Evolutionary conservation across 2,329 filamentous ascomycete species (phyloP), one percentile per base, ranked within the genome.

Genomic region (Colletotrichum sp.): DNA sequence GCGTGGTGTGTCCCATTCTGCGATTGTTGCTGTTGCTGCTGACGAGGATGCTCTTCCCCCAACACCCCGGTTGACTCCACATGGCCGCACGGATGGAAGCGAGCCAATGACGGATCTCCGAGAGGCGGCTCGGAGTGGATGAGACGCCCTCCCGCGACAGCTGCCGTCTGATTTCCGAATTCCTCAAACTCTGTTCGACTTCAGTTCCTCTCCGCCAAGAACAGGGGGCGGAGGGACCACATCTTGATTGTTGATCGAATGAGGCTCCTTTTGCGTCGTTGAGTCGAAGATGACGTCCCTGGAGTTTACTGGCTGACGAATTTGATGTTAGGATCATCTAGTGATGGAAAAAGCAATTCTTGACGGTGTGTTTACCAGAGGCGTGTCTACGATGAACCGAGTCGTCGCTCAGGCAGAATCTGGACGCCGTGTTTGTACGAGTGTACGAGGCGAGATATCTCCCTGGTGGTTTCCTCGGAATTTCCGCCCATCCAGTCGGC

Each of bases 121-220:
- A 48, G 24, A 55, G n/a, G 30, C 74, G 61, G 72, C 67, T 63
- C 71, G 72, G 39, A 36, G 65, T 66, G 67, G 66, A 43, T 76
- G 74, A 77, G 70, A 77, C 70, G 52, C 26, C 68, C n/a, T 74
- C 66, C 69, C 70, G 76, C 70, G 76, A 77, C 76, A 59, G 61
- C 69, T 71, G 55, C 60, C 57, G 76, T 77, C 65, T 77, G 76
- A 77, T 74, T 74, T 74, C 21, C 74, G 48, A 26, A 4, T 64
- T 55, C 34, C 70, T 76, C 74, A 74, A 74, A 76, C 74, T 76
- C 74, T 69, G 74, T 65, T 74, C 65, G 60, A 76, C 74, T 68
- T 55, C 70, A 69, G 34, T 43, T 21, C 26, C 32, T 13, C 28
- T 64, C 39, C 57, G 59, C 21, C 64, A 69, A 21, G 43, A n/a